Evolutionary conservation across 1,284 basidiomycete species (phyloP).

Genomic region (Ustilago esculenta): DNA sequence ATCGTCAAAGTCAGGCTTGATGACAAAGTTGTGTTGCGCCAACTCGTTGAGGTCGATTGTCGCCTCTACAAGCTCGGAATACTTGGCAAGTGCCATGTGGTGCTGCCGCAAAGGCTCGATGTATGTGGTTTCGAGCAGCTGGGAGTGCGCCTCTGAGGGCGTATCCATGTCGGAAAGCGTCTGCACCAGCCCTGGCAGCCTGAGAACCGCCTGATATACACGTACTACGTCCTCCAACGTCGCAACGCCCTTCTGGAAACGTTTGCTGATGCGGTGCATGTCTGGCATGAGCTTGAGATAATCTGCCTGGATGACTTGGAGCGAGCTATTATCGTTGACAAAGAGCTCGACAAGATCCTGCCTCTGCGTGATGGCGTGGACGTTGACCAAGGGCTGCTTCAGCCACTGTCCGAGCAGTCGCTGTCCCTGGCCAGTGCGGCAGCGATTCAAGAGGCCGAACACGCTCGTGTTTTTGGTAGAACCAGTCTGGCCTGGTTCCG

Average conservation of each 20-base stretch:
- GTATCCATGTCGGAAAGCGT: constrained; percentile 69
- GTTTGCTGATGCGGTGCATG: constrained; percentile 89
- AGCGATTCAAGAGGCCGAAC: constrained; percentile 89
- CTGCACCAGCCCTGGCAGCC: constrained; percentile 82
- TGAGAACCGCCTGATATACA: constrained; percentile 77
- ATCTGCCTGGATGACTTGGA: constrained; percentile 81
- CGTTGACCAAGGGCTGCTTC: constrained; percentile 93
- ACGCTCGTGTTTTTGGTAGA: constrained; percentile 72
- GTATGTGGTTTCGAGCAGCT: constrained; percentile 52
- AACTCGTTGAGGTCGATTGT: constrained; percentile 91
- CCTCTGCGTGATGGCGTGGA: constrained; percentile 80
- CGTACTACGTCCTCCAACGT: constrained; percentile 94
- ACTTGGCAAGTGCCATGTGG: constrained; percentile 69
- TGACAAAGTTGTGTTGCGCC: constrained; percentile 84
- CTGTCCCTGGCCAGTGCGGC: constrained; percentile 96
- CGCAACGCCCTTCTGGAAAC: constrained; percentile 85
- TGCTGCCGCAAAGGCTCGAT: constrained; percentile 47
- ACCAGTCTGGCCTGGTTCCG: constrained; percentile 69
- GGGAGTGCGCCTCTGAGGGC: constrained; percentile 20
- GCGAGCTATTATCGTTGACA: constrained; percentile 79
- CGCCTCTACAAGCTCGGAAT: constrained; percentile 92
- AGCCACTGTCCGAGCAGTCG: constrained; percentile 90
- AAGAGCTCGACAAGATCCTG: constrained; percentile 81
- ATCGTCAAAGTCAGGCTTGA: constrained; percentile 89
- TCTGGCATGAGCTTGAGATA: constrained; percentile 92